Conservation (phyloP, 331 rosid genomes). For the Acacia pycnantha region DNA sequence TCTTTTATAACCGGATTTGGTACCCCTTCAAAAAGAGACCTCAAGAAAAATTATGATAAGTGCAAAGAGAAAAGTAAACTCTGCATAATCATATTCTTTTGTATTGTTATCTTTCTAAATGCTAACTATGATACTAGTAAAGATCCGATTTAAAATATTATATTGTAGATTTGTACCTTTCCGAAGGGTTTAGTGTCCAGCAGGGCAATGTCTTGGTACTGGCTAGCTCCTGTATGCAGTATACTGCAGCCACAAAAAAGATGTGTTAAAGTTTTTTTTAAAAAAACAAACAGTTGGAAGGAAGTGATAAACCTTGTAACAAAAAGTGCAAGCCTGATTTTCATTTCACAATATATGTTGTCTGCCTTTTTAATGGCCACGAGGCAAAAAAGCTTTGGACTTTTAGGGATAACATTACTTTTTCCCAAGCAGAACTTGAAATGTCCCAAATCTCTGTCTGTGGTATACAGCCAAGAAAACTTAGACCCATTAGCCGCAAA, state of each 20-base stretch:
- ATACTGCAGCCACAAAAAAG: slow-evolving; percentile 50
- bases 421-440: slow-evolving; percentile 27
- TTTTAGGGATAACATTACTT: slow-evolving; percentile 37
- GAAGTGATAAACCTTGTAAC: slow-evolving; percentile 22
- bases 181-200: slow-evolving; percentile 98
- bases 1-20: background rate
- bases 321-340: slow-evolving; percentile 4
- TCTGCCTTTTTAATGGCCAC: slow-evolving; percentile 61
- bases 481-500: slow-evolving; percentile 30
- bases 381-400: slow-evolving; percentile 33
- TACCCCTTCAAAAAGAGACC: background rate
- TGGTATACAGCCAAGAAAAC: slow-evolving; percentile 19
- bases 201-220: slow-evolving; percentile 89
- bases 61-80: background rate
- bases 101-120: background rate
- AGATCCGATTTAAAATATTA: background rate
- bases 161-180: slow-evolving; percentile 48
- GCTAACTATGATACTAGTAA: background rate
- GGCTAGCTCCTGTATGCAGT: slow-evolving; percentile 89
- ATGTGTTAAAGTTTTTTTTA: background rate
- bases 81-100: background rate
- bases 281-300: background rate
- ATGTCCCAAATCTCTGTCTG: slow-evolving; percentile 14
- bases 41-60: background rate
- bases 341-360: slow-evolving; percentile 31